phyloP scores from a whole-genome alignment of 2,329 filamentous ascomycete genomes.

The Monilinia vaccinii-corymbosi region DNA sequence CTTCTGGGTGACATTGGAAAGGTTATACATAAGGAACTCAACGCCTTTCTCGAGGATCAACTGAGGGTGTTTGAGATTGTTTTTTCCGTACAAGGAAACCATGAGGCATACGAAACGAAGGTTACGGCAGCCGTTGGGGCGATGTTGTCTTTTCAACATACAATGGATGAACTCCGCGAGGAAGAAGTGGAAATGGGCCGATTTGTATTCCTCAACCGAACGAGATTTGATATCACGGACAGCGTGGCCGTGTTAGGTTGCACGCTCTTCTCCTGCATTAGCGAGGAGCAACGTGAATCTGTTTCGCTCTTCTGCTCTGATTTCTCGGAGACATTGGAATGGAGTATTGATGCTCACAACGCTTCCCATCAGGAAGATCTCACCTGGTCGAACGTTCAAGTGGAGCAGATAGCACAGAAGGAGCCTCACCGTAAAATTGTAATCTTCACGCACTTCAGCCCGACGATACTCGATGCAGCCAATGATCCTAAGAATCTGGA shows the following conservation, averaged over 20 bases:
- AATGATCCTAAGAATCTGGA: slow-evolving; percentile 8
- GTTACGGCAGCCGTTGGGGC: background rate
- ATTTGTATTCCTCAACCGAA: slow-evolving; percentile 35
- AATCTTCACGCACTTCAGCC: slow-evolving; percentile 34
- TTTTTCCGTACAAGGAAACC: slow-evolving; percentile 4
- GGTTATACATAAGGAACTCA: slow-evolving; percentile 1
- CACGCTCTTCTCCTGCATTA: slow-evolving; percentile 41
- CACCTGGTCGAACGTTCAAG: slow-evolving; percentile 33
- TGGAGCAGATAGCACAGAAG: slow-evolving; percentile 23
- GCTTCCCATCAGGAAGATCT: slow-evolving; percentile 24
- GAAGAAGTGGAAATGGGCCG: background rate
- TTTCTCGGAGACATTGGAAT: slow-evolving; percentile 12
- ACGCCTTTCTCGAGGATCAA: slow-evolving; percentile 7
- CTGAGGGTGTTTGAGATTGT: background rate
- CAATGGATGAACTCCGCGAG: background rate
- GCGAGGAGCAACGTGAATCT: slow-evolving; percentile 28
- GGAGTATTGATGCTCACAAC: slow-evolving; percentile 4
- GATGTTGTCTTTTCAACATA: background rate
- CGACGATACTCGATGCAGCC: slow-evolving; percentile 14
- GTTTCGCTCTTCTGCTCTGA: slow-evolving; percentile 9
- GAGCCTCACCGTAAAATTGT: slow-evolving; percentile 31
- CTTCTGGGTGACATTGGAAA: slow-evolving; percentile 12
- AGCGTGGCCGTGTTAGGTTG: slow-evolving; percentile 36
- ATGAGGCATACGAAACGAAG: slow-evolving; percentile 4
- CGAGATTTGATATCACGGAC: slow-evolving; percentile 31